phyloP scores from a whole-genome alignment of 2,329 filamentous ascomycete species.

The Rhexocercosporidium sp. region DNA sequence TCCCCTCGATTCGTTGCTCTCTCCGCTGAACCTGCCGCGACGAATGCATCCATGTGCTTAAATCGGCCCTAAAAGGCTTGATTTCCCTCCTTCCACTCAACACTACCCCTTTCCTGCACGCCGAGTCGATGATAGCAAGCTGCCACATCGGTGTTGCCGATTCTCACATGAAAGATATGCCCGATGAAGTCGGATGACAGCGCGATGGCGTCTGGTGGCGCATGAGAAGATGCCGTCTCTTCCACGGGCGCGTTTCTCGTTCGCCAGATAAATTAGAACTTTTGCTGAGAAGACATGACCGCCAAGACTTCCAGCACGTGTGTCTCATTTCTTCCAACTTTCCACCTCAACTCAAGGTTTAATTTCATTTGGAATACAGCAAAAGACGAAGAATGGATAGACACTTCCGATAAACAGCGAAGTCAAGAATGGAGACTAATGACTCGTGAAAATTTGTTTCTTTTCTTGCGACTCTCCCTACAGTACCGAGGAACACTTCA shows the following conservation, averaged over 20 bases:
- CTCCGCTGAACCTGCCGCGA: neutral
- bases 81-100: neutral
- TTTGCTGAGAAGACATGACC: neutral
- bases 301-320: constrained; percentile 6
- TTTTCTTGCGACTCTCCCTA: neutral
- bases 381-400: neutral
- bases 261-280: neutral
- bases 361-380: neutral
- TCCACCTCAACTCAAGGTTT: neutral
- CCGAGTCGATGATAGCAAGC: neutral
- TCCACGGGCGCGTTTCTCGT: neutral
- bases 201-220: neutral
- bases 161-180: neutral
- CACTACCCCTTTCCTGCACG: neutral
- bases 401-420: neutral
- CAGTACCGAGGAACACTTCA: neutral
- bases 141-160: neutral
- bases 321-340: neutral
- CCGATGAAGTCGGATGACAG: neutral
- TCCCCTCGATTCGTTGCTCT: neutral
- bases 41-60: neutral
- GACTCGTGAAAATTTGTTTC: neutral
- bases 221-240: neutral
- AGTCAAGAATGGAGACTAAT: neutral
- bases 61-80: constrained; percentile 8